Evolutionary conservation across 495 filamentous ascomycete genomes (phyloP).

Genomic region (Xylaria flabelliformis): DNA sequence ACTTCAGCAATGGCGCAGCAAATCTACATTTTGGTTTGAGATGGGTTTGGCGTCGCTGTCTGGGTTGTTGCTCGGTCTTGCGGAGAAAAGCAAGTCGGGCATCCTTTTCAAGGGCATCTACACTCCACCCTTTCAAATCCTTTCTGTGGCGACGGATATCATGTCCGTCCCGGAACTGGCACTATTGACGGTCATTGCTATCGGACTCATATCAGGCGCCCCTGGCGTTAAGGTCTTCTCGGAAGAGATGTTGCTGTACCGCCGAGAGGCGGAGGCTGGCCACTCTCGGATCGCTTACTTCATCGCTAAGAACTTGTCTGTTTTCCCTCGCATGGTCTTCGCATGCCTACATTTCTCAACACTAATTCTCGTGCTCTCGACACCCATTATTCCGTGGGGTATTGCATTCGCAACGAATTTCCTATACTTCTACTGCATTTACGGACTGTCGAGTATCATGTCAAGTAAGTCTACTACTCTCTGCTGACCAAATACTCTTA

Average conservation of each 20-base stretch:
- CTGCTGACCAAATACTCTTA: neutral
- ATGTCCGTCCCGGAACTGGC: conserved; percentile 55
- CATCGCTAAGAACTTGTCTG: conserved; percentile 60
- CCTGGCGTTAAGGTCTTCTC: conserved; percentile 63
- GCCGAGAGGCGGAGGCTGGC: conserved; percentile 58
- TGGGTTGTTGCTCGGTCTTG: conserved; percentile 61
- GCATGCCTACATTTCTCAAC: conserved; percentile 62
- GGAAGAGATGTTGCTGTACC: conserved; percentile 61
- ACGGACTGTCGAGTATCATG: conserved; percentile 59
- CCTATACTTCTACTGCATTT: conserved; percentile 64
- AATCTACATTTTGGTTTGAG: conserved; percentile 57
- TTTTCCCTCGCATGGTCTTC: conserved; percentile 56
- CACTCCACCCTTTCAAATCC: conserved; percentile 53
- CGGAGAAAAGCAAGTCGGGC: conserved; percentile 53
- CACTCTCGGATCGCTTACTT: conserved; percentile 64
- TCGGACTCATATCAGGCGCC: conserved; percentile 60
- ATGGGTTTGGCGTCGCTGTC: conserved; percentile 57
- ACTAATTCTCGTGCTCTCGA: conserved; percentile 55
- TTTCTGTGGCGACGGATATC: conserved; percentile 60
- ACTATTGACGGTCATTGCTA: conserved; percentile 57
- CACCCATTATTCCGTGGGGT: conserved; percentile 55
- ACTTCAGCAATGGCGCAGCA: conserved; percentile 61
- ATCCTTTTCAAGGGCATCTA: conserved; percentile 60
- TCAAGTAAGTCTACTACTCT: conserved; percentile 27
- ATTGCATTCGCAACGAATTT: conserved; percentile 55